A percentile compares a stretch with the other conserved stretches of the same genome.
These are phyloP conservation scores for Pezicula carpinea DNA, from an alignment of 2,329 filamentous ascomycete genomes.

Conservation along the genomic window DNA sequence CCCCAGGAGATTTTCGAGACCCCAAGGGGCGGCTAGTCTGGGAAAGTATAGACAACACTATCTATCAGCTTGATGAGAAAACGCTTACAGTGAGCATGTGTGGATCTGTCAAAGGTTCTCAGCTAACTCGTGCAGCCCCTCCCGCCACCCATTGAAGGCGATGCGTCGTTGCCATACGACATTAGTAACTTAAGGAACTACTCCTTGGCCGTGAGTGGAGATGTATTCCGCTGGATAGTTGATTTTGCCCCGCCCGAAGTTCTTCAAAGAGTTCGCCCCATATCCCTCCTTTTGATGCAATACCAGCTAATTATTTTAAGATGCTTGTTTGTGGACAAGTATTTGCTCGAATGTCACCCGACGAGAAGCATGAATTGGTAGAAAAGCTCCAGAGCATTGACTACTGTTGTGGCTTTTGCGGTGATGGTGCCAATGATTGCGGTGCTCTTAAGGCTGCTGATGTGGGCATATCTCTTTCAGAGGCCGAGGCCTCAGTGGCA, in stretches of 20 bases:
- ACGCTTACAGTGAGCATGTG: conserved; percentile 60
- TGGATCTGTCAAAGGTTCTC: neutral
- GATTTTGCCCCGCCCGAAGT: conserved; percentile 83
- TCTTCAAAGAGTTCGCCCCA: conserved; percentile 55
- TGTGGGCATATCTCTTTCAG: conserved; percentile 93
- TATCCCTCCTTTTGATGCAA: neutral
- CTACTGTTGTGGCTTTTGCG: conserved; percentile 94
- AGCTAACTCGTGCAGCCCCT: conserved; percentile 50
- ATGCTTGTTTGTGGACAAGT: conserved; percentile 91
- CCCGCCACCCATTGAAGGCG: conserved; percentile 63
- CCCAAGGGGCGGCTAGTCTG: conserved; percentile 71
- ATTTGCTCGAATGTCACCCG: conserved; percentile 96
- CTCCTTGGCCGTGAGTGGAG: conserved; percentile 82
- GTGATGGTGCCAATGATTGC: conserved; percentile 96
- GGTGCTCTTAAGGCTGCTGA: conserved; percentile 95
- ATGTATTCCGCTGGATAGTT: conserved; percentile 94
- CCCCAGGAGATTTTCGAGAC: conserved; percentile 63
- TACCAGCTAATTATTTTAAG: conserved; percentile 34
- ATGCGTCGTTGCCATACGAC: conserved; percentile 82
- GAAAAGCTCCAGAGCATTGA: conserved; percentile 96
- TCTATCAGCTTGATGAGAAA: conserved; percentile 71
- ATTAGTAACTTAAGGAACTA: conserved; percentile 80
- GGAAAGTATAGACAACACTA: conserved; percentile 90
- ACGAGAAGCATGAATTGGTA: conserved; percentile 96
- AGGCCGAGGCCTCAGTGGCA: conserved; percentile 96